Conservation (phyloP, 2,329 filamentous ascomycete species). For the Ophiostoma ulmi region DNA sequence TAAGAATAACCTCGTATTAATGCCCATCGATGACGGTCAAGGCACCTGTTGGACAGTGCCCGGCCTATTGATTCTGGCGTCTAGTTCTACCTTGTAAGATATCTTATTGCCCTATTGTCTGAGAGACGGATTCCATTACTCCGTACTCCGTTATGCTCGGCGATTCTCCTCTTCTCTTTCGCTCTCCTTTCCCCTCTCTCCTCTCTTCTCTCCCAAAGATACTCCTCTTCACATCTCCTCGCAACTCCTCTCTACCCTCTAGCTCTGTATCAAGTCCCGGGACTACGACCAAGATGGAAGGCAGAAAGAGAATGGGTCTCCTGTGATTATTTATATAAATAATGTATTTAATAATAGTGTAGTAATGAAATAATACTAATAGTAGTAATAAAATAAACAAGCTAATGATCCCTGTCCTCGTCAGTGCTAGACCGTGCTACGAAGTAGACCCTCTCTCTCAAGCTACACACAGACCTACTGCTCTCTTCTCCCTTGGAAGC, state of each 20-base stretch:
- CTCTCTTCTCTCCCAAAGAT: neutral
- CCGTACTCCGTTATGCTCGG: neutral
- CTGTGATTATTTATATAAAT: neutral
- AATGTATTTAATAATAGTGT: neutral
- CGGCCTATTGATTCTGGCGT: neutral
- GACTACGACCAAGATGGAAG: constrained; percentile 22
- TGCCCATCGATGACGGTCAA: neutral
- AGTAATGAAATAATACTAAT: too few species aligned
- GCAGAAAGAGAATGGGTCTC: constrained; percentile 11
- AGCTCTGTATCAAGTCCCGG: constrained; percentile 19
- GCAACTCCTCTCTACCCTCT: neutral
- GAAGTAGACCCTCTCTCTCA: neutral
- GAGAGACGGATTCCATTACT: neutral
- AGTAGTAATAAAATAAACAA: neutral
- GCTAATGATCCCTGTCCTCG: constrained; percentile 3
- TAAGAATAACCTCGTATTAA: neutral
- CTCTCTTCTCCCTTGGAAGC: neutral
- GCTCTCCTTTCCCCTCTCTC: neutral
- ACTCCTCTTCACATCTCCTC: neutral
- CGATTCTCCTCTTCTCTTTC: neutral
- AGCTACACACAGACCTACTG: constrained; percentile 4
- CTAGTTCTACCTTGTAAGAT: too few species aligned
- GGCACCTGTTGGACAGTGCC: neutral
- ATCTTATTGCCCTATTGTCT: too few species aligned
- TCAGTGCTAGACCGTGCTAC: neutral